These are phyloP conservation scores for Rhazya stricta DNA, from an alignment of 257 asterid genomes.

Conservation along the genomic window DNA sequence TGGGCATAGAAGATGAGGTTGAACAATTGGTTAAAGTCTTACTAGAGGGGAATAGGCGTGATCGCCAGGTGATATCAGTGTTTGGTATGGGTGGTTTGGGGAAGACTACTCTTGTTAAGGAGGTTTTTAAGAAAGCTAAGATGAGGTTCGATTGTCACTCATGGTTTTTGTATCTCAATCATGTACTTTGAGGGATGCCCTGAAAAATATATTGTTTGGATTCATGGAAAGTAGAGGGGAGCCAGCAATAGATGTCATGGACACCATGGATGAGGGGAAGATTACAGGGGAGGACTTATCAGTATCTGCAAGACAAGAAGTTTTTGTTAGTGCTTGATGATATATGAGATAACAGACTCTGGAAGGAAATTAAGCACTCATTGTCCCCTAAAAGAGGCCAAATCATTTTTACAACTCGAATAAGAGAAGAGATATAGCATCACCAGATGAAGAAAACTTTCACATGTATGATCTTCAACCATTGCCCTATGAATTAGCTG, in stretches of 20 bases:
- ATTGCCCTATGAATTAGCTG: conserved; percentile 7
- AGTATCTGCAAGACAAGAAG: conserved; percentile 15
- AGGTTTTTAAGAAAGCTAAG: conserved; percentile 18
- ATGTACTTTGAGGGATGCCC: conserved; percentile 9
- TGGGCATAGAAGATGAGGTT: conserved; percentile 17
- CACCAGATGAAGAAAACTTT: conserved; percentile 2
- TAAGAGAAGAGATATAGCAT: conserved; percentile 8
- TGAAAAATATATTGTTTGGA: conserved; percentile 3
- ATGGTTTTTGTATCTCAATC: conserved; percentile 15
- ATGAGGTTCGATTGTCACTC: conserved; percentile 13
- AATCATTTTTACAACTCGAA: background rate
- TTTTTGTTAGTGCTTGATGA: conserved; percentile 15
- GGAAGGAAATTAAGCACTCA: conserved; percentile 15
- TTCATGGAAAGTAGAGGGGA: conserved; percentile 15
- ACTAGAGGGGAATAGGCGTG: conserved; percentile 3
- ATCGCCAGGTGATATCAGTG: conserved; percentile 10
- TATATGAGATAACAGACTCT: conserved; percentile 13
- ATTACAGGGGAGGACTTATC: conserved; percentile 10
- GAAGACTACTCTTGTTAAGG: conserved; percentile 18
- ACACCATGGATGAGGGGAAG: conserved; percentile 12
- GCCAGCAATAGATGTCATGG: conserved; percentile 17
- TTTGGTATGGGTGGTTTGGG: conserved; percentile 20
- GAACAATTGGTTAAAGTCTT: conserved; percentile 10
- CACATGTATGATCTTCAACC: conserved; percentile 15
- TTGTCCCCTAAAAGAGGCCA: conserved; percentile 3